Conservation (phyloP, 2,329 filamentous ascomycete genomes). For the Aureobasidium zeae region DNA sequence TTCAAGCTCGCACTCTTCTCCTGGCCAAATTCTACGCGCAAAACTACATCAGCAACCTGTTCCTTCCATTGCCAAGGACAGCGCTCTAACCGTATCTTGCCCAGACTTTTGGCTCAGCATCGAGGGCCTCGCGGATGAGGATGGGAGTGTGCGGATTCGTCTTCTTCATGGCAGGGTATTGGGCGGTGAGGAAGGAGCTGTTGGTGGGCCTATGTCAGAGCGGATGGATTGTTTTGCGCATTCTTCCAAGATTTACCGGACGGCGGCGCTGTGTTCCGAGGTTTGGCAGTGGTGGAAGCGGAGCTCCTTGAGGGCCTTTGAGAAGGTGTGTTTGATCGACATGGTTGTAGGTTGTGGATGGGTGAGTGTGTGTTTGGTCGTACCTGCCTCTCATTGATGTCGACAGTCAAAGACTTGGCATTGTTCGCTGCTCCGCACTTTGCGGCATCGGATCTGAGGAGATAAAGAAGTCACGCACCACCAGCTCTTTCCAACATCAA, state of each 20-base stretch:
- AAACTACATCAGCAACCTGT: conserved; percentile 10
- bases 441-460: conserved; percentile 7
- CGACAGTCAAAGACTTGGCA: no score
- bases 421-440: conserved; percentile 3
- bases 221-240: neutral
- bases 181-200: conserved; percentile 80
- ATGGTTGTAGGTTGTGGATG: conserved; percentile 41
- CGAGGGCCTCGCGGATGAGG: conserved; percentile 83
- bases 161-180: conserved; percentile 99
- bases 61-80: neutral
- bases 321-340: conserved; percentile 90
- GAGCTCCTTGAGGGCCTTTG: conserved; percentile 81
- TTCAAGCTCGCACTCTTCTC: conserved; percentile 56
- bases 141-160: conserved; percentile 93
- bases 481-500: conserved; percentile 23
- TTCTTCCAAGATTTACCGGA: conserved; percentile 51
- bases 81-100: conserved; percentile 77
- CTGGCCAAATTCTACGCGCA: conserved; percentile 50
- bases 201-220: neutral
- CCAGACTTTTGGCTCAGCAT: conserved; percentile 76
- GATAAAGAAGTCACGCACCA: conserved; percentile 23
- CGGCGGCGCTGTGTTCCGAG: conserved; percentile 77
- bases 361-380: neutral
- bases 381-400: no score
- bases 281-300: conserved; percentile 97